phyloP scores from a whole-genome alignment of 2,329 filamentous ascomycete genomes.

The Cladosporium colombiae region DNA sequence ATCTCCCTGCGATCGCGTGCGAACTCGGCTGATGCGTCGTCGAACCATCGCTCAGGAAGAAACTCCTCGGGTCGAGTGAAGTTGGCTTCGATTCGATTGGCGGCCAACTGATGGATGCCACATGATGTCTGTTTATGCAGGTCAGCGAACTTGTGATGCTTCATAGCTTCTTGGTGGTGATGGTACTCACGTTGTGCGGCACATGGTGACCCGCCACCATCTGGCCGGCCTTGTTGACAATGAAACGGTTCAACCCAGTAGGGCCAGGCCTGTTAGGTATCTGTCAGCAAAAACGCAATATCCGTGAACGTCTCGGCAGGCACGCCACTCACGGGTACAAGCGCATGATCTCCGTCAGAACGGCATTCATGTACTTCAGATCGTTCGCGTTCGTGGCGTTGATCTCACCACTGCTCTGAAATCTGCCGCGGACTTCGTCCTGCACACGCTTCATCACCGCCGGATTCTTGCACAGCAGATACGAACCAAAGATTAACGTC shows the following conservation, averaged over 20 bases:
- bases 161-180: background rate
- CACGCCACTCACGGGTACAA: slow-evolving; percentile 39
- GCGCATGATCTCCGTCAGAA: slow-evolving; percentile 48
- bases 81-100: slow-evolving; percentile 29
- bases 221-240: slow-evolving; percentile 7
- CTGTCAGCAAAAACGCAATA: background rate
- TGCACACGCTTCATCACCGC: slow-evolving; percentile 40
- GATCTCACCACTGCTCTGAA: slow-evolving; percentile 36
- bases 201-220: slow-evolving; percentile 21
- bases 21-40: slow-evolving; percentile 24
- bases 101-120: slow-evolving; percentile 29
- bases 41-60: slow-evolving; percentile 37
- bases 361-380: slow-evolving; percentile 44
- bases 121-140: background rate
- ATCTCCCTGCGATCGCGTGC: slow-evolving; percentile 1
- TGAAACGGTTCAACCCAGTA: slow-evolving; percentile 21
- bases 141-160: background rate
- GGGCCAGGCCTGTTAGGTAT: slow-evolving; percentile 37
- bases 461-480: slow-evolving; percentile 28
- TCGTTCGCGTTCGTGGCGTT: slow-evolving; percentile 26
- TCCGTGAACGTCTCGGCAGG: background rate
- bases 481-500: slow-evolving; percentile 30
- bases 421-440: slow-evolving; percentile 45
- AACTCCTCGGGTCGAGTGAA: slow-evolving; percentile 31
- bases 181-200: slow-evolving; percentile 20